These are phyloP conservation scores for Saccharata proteae DNA, from an alignment of 2,329 filamentous ascomycete genomes.

Conservation along the genomic window DNA sequence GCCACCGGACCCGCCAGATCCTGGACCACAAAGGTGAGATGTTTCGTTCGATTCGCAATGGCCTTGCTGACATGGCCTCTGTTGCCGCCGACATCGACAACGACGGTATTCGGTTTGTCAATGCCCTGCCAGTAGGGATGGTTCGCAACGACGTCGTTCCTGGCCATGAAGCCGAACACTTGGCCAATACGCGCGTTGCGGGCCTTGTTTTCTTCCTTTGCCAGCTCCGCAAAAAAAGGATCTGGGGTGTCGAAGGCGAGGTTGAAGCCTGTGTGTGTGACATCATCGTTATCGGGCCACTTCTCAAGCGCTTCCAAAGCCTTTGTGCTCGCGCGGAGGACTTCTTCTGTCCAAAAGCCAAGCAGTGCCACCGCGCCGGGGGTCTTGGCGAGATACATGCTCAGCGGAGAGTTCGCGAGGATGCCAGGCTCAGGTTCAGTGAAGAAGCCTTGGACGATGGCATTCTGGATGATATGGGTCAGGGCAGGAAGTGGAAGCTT, in stretches of 20 bases:
- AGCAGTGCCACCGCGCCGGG: slow-evolving; percentile 4
- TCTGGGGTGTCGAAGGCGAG: not conserved
- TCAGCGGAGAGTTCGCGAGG: slow-evolving; percentile 26
- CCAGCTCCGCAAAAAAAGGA: slow-evolving; percentile 3
- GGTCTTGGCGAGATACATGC: slow-evolving; percentile 1
- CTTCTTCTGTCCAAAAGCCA: slow-evolving; percentile 4
- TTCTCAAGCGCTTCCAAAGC: slow-evolving; percentile 6
- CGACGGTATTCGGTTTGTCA: not conserved
- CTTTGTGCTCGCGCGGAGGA: not conserved
- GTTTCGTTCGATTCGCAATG: slow-evolving; percentile 15
- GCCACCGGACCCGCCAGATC: slow-evolving; percentile 16
- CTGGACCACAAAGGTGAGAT: slow-evolving; percentile 20
- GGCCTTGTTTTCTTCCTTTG: slow-evolving; percentile 2
- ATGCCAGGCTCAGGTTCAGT: slow-evolving; percentile 23
- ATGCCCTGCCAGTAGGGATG: not conserved
- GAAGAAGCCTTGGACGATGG: slow-evolving; percentile 29
- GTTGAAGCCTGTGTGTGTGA: slow-evolving; percentile 7
- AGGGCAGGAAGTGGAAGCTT: slow-evolving; percentile 9
- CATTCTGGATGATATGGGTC: slow-evolving; percentile 26
- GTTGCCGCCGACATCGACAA: slow-evolving; percentile 7
- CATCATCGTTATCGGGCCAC: slow-evolving; percentile 5
- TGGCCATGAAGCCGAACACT: slow-evolving; percentile 2
- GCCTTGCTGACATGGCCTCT: slow-evolving; percentile 13
- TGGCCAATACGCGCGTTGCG: slow-evolving; percentile 5
- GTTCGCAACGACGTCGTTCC: no score